Evolutionary conservation across 2,329 filamentous ascomycete genomes (phyloP), one percentile per base, ranked within the genome.

Genomic region (Cadophora gregata): DNA sequence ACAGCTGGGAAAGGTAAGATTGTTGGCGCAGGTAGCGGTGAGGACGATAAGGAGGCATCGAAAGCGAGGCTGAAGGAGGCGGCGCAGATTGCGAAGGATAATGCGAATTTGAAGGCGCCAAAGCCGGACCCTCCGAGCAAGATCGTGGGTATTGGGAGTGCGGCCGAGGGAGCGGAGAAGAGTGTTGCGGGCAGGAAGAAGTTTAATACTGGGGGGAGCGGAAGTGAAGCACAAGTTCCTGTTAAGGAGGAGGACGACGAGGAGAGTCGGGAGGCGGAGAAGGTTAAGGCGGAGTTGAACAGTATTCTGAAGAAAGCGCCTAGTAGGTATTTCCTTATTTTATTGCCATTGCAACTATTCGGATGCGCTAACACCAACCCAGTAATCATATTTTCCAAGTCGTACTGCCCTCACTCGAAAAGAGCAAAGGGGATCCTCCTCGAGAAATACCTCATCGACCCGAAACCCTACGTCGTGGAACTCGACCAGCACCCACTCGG

Each of bases 381-480:
- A 96, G 93, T 98, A 67, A 92, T 97, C 77, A 93, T 99, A 74
- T 98, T 98, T 82, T 97, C 93, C 70, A 98, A 99, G 80, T 88
- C 91, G 1, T 97, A 95, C 81, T 99, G 96, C 79, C 93, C 91
- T 0, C 90, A 87, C 80, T 97, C 93, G 61, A 90, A 89, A 77
- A 89, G 88, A 73, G 96, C 96, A 55, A 99, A 99, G 80, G 83
- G 84, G 51, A 86, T 98, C 64, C 86, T 99, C 48, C 87, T 97
- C 50, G 88, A 94, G 25, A 90, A 91, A 73, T 98, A 98, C 82
- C 83, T 83, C 63, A 96, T 99, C 76, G 86, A 88, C 0, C 96
- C 96, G 0, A 81, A 87, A 12, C 96, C 96, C 0, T 91, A 89
- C 75, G 91, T 99, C 8, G 93, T 98, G 61, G 96, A 99, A 80